Conservation (phyloP, 2,329 filamentous ascomycete genomes). For the Madurella mycetomatis region DNA sequence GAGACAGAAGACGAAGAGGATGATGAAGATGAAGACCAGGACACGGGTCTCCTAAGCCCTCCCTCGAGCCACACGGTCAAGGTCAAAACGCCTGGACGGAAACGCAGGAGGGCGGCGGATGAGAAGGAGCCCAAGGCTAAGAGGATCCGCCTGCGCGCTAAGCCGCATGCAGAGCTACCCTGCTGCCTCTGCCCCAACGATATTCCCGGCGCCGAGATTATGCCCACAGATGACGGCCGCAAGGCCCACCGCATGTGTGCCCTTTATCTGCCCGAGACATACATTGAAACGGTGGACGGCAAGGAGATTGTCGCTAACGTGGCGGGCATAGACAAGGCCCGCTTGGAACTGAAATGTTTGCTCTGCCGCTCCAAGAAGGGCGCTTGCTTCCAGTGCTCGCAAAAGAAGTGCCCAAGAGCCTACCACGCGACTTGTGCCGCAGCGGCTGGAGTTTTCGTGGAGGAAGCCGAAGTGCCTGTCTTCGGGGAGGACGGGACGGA, state of each 20-base stretch:
- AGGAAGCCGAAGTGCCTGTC: constrained; percentile 79
- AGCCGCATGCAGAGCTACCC: constrained; percentile 66
- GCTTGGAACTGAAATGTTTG: constrained; percentile 87
- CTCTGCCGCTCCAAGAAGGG: constrained; percentile 92
- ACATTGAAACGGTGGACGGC: constrained; percentile 67
- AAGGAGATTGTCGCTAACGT: constrained; percentile 74
- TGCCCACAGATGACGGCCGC: constrained; percentile 82
- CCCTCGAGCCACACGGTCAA: constrained; percentile 69
- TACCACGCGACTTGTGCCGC: constrained; percentile 96
- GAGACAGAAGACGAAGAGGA: constrained; percentile 71
- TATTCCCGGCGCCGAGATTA: constrained; percentile 72
- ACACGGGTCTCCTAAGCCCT: constrained; percentile 72
- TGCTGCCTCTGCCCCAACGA: constrained; percentile 93
- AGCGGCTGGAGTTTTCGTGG: constrained; percentile 85
- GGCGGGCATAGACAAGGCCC: constrained; percentile 76
- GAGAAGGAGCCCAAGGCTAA: constrained; percentile 48
- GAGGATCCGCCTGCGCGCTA: constrained; percentile 71
- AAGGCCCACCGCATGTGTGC: constrained; percentile 87
- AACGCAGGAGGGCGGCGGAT: constrained; percentile 58
- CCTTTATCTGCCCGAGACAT: constrained; percentile 87
- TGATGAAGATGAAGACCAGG: constrained; percentile 61
- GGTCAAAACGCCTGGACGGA: constrained; percentile 55
- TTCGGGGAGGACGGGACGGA: constrained; percentile 88
- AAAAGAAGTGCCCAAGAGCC: constrained; percentile 86
- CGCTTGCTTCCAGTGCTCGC: constrained; percentile 95